Conservation (phyloP, 192 early-diverging fungal genomes). For the Entophlyctis helioformis region DNA sequence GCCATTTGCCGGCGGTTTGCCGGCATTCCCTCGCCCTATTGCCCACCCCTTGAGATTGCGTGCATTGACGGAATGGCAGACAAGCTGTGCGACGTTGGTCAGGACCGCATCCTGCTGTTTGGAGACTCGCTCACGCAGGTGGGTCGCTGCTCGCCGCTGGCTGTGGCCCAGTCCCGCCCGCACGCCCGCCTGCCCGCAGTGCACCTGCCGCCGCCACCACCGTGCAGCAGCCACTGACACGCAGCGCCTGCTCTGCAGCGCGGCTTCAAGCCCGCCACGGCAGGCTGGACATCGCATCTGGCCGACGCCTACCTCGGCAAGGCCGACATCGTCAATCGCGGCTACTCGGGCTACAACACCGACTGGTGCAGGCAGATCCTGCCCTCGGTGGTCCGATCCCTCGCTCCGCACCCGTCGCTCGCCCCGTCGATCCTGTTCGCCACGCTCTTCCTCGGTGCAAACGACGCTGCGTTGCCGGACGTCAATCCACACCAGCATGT, state of each 20-base stretch:
- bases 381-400: conserved; percentile 34
- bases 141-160: no score
- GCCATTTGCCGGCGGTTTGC: no score
- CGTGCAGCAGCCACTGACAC: no score
- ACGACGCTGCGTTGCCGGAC: conserved; percentile 50
- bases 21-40: no score
- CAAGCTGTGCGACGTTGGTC: conserved; percentile 1
- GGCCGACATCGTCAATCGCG: conserved; percentile 67
- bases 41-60: no score
- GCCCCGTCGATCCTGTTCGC: conserved; percentile 32
- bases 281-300: conserved; percentile 38
- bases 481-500: conserved; percentile 44
- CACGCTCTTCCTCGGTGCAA: conserved; percentile 70
- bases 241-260: no score
- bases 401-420: conserved; percentile 14
- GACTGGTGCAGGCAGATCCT: conserved; percentile 42
- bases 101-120: conserved; percentile 21
- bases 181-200: no score
- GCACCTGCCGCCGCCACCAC: no score
- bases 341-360: conserved; percentile 69
- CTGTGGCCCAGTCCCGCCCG: no score
- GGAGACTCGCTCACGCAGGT: conserved; percentile 28
- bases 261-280: background rate
- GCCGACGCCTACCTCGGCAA: conserved; percentile 49
- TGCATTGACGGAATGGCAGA: no score